Conservation (phyloP, 768 basidiomycete genomes). For the Mycena albidolilacea region DNA sequence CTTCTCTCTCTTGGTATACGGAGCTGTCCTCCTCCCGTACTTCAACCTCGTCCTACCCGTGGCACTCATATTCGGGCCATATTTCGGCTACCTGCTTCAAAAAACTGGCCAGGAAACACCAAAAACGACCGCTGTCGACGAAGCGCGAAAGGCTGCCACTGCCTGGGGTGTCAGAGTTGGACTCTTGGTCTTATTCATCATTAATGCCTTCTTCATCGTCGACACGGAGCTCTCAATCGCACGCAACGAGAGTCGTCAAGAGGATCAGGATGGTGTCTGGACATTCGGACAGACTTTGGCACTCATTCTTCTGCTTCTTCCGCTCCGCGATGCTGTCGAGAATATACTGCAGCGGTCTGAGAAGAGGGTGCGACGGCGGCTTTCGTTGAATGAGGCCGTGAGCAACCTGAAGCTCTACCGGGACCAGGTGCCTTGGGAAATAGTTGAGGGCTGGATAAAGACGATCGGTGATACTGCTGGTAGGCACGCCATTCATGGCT, state of each 20-base stretch:
- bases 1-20: constrained; percentile 1
- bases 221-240: constrained; percentile 22
- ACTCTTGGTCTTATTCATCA: background rate
- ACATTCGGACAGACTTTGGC: constrained; percentile 1
- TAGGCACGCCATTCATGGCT: too few species aligned
- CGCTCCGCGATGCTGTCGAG: background rate
- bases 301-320: background rate
- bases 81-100: background rate
- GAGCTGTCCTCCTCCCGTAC: background rate
- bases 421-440: background rate
- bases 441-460: background rate
- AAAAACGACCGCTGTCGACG: too few species aligned
- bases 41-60: background rate
- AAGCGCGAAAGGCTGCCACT: too few species aligned
- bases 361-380: too few species aligned
- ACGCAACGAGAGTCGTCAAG: background rate
- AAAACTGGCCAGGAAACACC: too few species aligned
- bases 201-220: constrained; percentile 19
- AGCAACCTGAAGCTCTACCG: too few species aligned
- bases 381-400: too few species aligned
- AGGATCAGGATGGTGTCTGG: background rate
- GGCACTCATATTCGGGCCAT: background rate
- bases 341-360: too few species aligned
- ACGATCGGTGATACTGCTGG: background rate
- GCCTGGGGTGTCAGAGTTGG: too few species aligned